Evolutionary conservation across 1,284 basidiomycete species (phyloP), one percentile per base, ranked within the genome.

Genomic region (Wallemia mellicola): DNA sequence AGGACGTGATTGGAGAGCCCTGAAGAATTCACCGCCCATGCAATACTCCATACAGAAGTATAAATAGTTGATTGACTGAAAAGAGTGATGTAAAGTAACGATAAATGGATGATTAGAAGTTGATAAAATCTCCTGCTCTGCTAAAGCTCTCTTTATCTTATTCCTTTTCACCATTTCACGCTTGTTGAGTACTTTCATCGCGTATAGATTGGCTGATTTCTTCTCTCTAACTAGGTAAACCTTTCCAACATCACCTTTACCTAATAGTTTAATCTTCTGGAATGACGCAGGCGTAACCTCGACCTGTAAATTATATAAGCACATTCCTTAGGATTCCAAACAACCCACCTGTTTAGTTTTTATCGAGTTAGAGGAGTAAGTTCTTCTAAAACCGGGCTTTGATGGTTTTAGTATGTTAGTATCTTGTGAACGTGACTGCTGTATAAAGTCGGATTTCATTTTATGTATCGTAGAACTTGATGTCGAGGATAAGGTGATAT

Each of bases 1-100:
- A 1, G 92, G 94, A 61, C 88, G 77, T 55, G 86, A 87, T 70
- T 95, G 89, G 63, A 95, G 73, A 11, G 92, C 89, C 28, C 94
- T 82, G 77, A 99, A 98, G 74, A 98, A 98, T 69, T 98, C 92
- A 62, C 92, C 92, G 54, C 92, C 92, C 84, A 94, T 92, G 73
- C 94, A 98, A 72, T 96, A 98, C 71, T 92, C 89, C 82, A 94
- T 91, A 72, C 88, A 94, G 70, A 94, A 91, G 72, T 94, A 95
- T 28, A 95, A 78, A 71, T 91, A 92, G 63, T 86, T 83, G 65
- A 88, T 84, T n/a, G 87, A 92, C 71, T 95, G 91, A 75, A 95
- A 95, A 14, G 89, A 92, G 71, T 95, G 89, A 73, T 92, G 85
- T 33, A 95, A 78, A 22, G 89, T 95, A 66, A 95, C 89, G 70